Evolutionary conservation across 2,329 filamentous ascomycete species (phyloP).

Genomic region (Ciborinia camelliae): DNA sequence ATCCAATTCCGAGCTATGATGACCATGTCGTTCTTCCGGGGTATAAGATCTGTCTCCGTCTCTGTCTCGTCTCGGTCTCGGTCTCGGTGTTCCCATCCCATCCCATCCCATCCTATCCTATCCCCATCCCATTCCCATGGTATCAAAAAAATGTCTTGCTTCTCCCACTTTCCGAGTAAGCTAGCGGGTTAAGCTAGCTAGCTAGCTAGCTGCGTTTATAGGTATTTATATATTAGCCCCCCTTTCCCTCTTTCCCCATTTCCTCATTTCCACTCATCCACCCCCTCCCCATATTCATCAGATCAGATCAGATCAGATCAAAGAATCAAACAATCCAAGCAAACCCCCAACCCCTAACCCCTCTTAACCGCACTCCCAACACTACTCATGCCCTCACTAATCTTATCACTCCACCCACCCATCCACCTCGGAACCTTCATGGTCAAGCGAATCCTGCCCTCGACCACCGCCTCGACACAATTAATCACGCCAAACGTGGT

Average conservation of each 20-base stretch:
- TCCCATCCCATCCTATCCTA: too few relatives aligned
- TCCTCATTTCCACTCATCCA: background rate
- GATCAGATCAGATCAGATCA: background rate
- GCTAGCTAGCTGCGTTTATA: too few relatives aligned
- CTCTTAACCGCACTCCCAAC: conserved; percentile 31
- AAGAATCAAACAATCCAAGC: background rate
- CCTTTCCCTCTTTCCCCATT: background rate
- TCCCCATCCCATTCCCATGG: too few relatives aligned
- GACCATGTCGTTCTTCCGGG: too few relatives aligned
- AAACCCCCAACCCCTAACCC: conserved; percentile 7
- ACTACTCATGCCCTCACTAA: conserved; percentile 35
- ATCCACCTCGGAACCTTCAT: conserved; percentile 35
- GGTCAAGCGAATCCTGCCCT: conserved; percentile 63
- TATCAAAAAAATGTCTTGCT: conserved; percentile 8
- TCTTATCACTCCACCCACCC: conserved; percentile 33
- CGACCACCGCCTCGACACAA: conserved; percentile 76
- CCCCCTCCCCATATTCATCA: background rate
- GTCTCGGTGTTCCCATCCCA: background rate
- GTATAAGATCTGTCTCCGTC: too few relatives aligned
- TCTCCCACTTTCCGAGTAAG: background rate
- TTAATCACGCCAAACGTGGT: conserved; percentile 82
- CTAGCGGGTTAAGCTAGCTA: too few relatives aligned
- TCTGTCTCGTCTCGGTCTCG: too few relatives aligned
- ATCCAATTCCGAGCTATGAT: background rate
- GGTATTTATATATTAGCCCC: too few relatives aligned